Base-by-base conservation (phyloP, 129 eudicot genomes). In the Solidago caesia region DNA sequence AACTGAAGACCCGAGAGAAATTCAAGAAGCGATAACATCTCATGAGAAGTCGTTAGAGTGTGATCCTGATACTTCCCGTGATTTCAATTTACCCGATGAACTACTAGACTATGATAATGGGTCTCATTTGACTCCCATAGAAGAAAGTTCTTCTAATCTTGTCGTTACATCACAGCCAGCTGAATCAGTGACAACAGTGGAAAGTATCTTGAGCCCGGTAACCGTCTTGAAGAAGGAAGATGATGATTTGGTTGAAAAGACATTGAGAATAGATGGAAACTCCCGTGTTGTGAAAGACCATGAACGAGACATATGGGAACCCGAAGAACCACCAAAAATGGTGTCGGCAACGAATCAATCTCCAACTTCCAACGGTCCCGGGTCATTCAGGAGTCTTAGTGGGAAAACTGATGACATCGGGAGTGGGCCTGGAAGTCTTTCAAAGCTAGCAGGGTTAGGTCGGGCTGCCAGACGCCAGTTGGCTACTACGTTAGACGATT, bases 391-490 rank as follows among this genome's bases (percentile, higher is more conserved):
- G 81, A 91, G 91, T 81, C 84, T 90, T 63, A 56, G 96, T 49
- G 97, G 91, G 56, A 95, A 89, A 83, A 44, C 9, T 42, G 99
- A 91, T 61, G 97, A 95, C 47, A 61, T 62, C 1, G 91, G 96
- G 48, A 87, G 91, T 45, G 93, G 94, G 41, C 72, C 94, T 1
- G 99, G 87, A 59, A 95, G 97, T 77, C 96, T 91, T 14, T 91
- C 99, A 1, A 85, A 85, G 81, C 71, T 95, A 48, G 91, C 99
- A 5, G 99, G 97, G 10, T 82, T 87, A 44, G 97, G 99, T 29
- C 97, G 97, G 75, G 96, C 94, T 53, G 99, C 90, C 16, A 87
- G 97, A 83, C 91, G 96, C 11, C 96, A 91, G 26, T 77, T 95
- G 62, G 88, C 99, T 44, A 82, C 81, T 14, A 71, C 75, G 47